Percentiles rank a stretch among this genome's conserved stretches.
These are phyloP conservation scores for Emergomyces orientalis DNA, from an alignment of 2,329 filamentous ascomycete genomes.

Conservation along the genomic window DNA sequence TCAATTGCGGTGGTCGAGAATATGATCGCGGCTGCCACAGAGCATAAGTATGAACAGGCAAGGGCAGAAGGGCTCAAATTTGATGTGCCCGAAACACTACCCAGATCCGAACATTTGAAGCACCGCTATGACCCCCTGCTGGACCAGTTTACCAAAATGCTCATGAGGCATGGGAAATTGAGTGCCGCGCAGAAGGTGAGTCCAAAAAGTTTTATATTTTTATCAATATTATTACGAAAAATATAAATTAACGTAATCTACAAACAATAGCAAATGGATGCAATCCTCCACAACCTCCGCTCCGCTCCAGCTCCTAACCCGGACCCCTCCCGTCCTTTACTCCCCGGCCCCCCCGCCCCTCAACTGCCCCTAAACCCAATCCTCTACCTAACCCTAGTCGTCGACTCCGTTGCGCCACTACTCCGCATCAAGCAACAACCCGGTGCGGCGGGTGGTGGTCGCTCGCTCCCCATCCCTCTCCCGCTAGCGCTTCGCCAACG, in stretches of 20 bases:
- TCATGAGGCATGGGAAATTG: constrained; percentile 90
- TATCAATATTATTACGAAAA: constrained; percentile 8
- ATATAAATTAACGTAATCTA: background rate
- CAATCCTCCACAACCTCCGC: constrained; percentile 73
- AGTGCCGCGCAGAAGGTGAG: constrained; percentile 75
- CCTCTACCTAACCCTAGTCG: constrained; percentile 76
- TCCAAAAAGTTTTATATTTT: constrained; percentile 2
- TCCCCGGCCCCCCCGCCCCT: constrained; percentile 63
- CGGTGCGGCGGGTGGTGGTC: constrained; percentile 77
- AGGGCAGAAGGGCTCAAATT: constrained; percentile 62
- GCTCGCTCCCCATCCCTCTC: constrained; percentile 69
- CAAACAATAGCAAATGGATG: constrained; percentile 63
- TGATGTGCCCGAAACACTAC: constrained; percentile 58
- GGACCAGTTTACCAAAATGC: constrained; percentile 74
- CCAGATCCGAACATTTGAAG: constrained; percentile 57
- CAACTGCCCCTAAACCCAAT: constrained; percentile 84
- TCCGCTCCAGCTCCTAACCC: constrained; percentile 70
- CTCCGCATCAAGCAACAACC: constrained; percentile 67
- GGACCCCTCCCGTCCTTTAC: constrained; percentile 51
- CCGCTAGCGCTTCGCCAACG: constrained; percentile 68
- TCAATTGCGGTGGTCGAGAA: constrained; percentile 27
- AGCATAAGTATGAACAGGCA: constrained; percentile 27
- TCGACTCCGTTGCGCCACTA: constrained; percentile 87
- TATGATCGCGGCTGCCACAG: constrained; percentile 27
- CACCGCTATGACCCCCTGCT: constrained; percentile 79